Base-by-base conservation (phyloP, 164 flowering plant genomes). In the Vitis vinifera region DNA sequence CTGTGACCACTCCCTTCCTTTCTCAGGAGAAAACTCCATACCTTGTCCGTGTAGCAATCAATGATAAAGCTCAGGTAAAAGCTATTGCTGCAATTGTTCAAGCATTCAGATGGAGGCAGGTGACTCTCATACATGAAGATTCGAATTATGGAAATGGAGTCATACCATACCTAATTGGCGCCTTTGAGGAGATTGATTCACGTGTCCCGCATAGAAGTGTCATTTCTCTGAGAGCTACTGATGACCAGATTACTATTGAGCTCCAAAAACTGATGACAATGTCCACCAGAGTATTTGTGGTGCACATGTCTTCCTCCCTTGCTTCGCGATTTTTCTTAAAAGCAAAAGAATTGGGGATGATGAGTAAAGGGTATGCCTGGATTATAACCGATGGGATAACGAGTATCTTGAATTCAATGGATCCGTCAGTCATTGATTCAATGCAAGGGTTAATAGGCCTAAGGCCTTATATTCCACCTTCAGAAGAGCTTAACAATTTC, bases 101-200 rank as follows among this genome's bases (percentile, higher is more conserved):
- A 52, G 15, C 51, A 3, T 72, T 65, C 44, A n/a, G 47, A 1
- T 77, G 80, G 77, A 70, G 37, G 12, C 69, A 73, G 47, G 63
- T 66, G 0, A 51, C 63, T 12, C 64, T 61, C 6, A 29, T 77
- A 3, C 59, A 73, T 29, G 67, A 49, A 16, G 70, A 68, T 14
- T 44, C 23, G 3, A 73, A 72, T 29, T 57, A 48, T 50, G 75
- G 71, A 10, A 52, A 63, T 29, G 76, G 65, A 5, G 29, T 73
- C 10, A 55, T 73, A 9, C 72, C 74, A 4, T 62, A 55, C 30
- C 8, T 77, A 44, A 51, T 63, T 0, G 63, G 56, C 9, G 59
- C 72, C 10, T 65, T 73, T 2, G 69, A 71, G 10, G 75, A 59
- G 14, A 47, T 31, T 11, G 23, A 51, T 51, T 15, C 59, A 10